A percentile compares a stretch with the other conserved stretches of the same genome.
Conservation (phyloP, 169 alveolate species). For the Perkinsus marinus region DNA sequence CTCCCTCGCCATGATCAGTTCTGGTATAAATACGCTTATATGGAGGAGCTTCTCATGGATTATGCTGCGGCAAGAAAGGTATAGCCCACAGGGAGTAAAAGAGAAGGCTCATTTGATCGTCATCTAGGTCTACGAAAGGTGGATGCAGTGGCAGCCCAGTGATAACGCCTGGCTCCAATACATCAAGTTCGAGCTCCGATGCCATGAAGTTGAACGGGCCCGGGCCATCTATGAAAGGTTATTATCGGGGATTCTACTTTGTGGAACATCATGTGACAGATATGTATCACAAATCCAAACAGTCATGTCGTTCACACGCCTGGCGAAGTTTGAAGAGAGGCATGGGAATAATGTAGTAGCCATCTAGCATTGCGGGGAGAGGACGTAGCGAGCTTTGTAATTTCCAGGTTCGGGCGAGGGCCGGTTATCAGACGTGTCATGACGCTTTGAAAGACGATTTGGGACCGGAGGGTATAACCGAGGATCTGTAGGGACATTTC, state of each 20-base stretch:
- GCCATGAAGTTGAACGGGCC: constrained; percentile 85
- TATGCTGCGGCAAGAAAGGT: constrained; percentile 83
- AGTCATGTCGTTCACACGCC: constrained; percentile 72
- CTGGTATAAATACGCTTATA: constrained; percentile 94
- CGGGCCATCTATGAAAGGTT: constrained; percentile 67
- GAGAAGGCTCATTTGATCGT: not conserved
- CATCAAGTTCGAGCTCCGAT: constrained; percentile 89
- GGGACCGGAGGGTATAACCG: not conserved
- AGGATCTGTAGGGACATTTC: not conserved
- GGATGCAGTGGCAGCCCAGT: constrained; percentile 96
- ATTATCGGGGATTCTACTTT: not conserved
- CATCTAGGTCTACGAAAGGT: constrained; percentile 24
- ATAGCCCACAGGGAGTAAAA: constrained; percentile 31
- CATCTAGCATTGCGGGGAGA: constrained; percentile 57
- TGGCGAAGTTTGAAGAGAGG: constrained; percentile 86
- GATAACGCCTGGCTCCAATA: constrained; percentile 87
- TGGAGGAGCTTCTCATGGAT: constrained; percentile 94
- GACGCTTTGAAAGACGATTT: not conserved
- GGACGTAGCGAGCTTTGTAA: too few relatives aligned
- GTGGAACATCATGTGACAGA: constrained; percentile 10
- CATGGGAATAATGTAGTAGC: constrained; percentile 52
- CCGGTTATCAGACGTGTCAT: constrained; percentile 22
- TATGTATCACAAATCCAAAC: constrained; percentile 77
- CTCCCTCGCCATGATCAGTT: constrained; percentile 94
- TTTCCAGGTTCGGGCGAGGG: constrained; percentile 21